Conservation (phyloP, 345 rosid genomes). For the Sapria himalayana region DNA sequence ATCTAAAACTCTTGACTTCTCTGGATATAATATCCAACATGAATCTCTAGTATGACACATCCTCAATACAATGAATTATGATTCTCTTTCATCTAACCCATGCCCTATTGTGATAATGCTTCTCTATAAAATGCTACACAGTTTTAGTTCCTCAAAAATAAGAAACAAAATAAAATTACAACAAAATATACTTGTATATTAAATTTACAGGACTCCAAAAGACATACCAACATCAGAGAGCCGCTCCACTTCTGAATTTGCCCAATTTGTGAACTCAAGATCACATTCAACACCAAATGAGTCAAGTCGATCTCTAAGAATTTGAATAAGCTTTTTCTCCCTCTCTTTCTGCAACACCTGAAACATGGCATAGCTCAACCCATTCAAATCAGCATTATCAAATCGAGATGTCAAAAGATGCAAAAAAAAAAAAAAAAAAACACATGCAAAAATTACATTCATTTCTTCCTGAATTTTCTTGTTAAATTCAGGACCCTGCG, state of each 20-base stretch:
- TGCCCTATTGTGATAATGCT: too few species aligned
- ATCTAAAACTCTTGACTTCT: too few species aligned
- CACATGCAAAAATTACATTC: constrained; percentile 17
- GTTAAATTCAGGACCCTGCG: constrained; percentile 23
- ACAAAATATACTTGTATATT: too few species aligned
- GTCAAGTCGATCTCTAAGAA: constrained; percentile 42
- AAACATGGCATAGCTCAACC: too few species aligned
- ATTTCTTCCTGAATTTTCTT: constrained; percentile 47
- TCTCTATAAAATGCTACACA: too few species aligned
- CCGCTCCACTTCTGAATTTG: constrained; percentile 45
- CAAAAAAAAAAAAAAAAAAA: constrained; percentile 2
- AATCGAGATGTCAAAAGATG: not conserved
- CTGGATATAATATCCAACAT: too few species aligned
- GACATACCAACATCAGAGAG: constrained; percentile 60
- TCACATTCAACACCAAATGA: constrained; percentile 48
- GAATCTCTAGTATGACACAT: too few species aligned
- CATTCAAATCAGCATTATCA: constrained; percentile 1
- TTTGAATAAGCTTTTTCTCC: constrained; percentile 39
- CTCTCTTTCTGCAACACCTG: constrained; percentile 68
- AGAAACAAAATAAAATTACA: too few species aligned
- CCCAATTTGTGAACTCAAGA: constrained; percentile 53
- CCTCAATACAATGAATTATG: too few species aligned
- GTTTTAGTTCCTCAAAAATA: too few species aligned
- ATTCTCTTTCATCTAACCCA: too few species aligned
- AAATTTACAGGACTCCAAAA: too few species aligned